These are phyloP conservation scores for Mycena galericulata DNA, from an alignment of 768 basidiomycete species.

Conservation along the genomic window DNA sequence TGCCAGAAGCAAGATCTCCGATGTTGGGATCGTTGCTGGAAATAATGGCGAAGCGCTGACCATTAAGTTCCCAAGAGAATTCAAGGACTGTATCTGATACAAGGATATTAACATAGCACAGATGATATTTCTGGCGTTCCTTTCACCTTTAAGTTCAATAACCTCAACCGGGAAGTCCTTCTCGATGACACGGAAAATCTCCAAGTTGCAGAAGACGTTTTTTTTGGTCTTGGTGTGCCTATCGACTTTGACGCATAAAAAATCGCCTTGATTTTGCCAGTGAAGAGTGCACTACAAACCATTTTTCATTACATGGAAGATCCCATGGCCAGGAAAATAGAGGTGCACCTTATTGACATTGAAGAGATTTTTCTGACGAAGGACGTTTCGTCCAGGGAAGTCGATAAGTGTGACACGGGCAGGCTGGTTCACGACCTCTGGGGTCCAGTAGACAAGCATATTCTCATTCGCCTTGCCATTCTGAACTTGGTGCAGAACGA, in stretches of 20 bases:
- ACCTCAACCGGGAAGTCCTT: conserved; percentile 98
- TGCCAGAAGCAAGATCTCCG: conserved; percentile 31
- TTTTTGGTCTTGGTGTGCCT: conserved; percentile 99
- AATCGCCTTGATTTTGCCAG: conserved; percentile 98
- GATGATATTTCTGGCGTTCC: conserved; percentile 19
- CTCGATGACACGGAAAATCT: conserved; percentile 96
- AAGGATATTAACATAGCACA: too few species aligned
- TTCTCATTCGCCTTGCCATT: conserved; percentile 82
- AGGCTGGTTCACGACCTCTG: conserved; percentile 82
- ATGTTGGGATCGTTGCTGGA: too few species aligned
- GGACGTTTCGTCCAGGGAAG: conserved; percentile 74
- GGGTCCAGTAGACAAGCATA: conserved; percentile 41
- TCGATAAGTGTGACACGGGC: too few species aligned
- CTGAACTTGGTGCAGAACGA: conserved; percentile 64
- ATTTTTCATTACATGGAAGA: not conserved
- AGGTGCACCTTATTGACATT: conserved; percentile 84
- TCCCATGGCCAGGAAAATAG: not conserved
- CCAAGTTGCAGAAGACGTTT: conserved; percentile 95
- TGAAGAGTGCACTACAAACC: conserved; percentile 86
- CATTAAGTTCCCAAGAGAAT: too few species aligned
- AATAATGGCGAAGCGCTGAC: too few species aligned
- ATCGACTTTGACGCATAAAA: conserved; percentile 98
- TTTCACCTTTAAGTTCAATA: conserved; percentile 90
- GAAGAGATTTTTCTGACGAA: conserved; percentile 96
- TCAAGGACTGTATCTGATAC: too few species aligned